Percentiles rank a stretch among this genome's conserved stretches.
These are phyloP conservation scores for Geotrichum macrosporum DNA, from an alignment of 1,139 yeast species.

Conservation along the genomic window DNA sequence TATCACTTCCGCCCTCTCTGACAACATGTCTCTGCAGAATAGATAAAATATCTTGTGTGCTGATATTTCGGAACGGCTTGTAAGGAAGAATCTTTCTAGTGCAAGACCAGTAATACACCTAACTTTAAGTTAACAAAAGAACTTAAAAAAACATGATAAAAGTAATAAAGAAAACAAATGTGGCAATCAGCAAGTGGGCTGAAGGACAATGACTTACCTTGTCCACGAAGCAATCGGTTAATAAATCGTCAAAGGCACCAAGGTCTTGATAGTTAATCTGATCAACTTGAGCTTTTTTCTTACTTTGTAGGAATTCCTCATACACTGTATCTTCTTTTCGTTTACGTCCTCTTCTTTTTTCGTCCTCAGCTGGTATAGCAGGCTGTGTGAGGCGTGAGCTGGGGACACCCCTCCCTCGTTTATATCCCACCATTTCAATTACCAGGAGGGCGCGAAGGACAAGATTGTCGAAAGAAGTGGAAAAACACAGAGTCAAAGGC, in stretches of 20 bases:
- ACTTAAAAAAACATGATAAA: no score
- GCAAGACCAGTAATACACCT: no score
- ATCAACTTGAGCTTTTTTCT: conserved; percentile 19
- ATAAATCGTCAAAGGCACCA: conserved; percentile 50
- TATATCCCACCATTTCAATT: not conserved
- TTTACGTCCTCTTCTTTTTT: conserved; percentile 14
- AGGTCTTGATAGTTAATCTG: conserved; percentile 43
- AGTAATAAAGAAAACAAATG: no score
- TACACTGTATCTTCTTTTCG: conserved; percentile 15
- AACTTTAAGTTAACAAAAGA: not conserved
- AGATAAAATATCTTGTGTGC: conserved; percentile 25
- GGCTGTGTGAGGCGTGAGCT: conserved; percentile 10
- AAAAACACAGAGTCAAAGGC: no score
- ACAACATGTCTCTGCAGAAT: conserved; percentile 28
- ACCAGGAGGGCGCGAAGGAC: no score
- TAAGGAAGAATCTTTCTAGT: conserved; percentile 37
- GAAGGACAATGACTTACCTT: no score
- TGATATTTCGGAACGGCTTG: conserved; percentile 30
- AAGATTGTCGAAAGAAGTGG: no score
- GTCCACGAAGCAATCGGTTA: conserved; percentile 40
- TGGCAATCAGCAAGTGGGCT: no score
- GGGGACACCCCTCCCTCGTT: conserved; percentile 8
- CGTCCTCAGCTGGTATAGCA: conserved; percentile 2
- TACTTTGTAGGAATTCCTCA: conserved; percentile 18
- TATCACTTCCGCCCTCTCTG: no score